A percentile compares a stretch with the other conserved stretches of the same genome.
Evolutionary conservation across 345 rosid species (phyloP).

Genomic region (Brassica cretica): DNA sequence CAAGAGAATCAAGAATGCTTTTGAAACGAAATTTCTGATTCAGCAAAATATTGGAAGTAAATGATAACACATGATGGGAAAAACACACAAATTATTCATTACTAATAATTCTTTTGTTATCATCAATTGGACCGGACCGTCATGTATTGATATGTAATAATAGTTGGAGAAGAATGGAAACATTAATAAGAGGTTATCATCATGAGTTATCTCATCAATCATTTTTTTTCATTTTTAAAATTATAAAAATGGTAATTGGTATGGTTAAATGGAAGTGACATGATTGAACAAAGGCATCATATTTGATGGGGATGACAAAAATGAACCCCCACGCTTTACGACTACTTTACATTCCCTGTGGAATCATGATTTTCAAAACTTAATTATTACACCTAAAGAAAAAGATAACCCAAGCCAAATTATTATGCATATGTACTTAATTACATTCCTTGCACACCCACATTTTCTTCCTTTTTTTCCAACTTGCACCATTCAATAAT

Average conservation of each 20-base stretch:
- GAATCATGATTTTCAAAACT: slow-evolving; percentile 24
- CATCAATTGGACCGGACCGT: not conserved
- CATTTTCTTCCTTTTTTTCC: not conserved
- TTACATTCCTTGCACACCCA: slow-evolving; percentile 19
- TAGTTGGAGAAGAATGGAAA: slow-evolving; percentile 8
- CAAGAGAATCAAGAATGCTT: not conserved
- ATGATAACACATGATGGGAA: not conserved
- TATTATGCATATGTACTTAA: slow-evolving; percentile 33
- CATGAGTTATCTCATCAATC: slow-evolving; percentile 25
- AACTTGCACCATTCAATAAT: slow-evolving; percentile 3
- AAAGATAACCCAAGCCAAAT: slow-evolving; percentile 27
- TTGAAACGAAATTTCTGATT: not conserved
- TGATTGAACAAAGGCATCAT: slow-evolving; percentile 31
- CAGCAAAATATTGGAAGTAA: not conserved
- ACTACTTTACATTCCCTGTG: slow-evolving; percentile 39
- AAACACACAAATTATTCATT: not conserved
- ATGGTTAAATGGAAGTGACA: slow-evolving; percentile 34
- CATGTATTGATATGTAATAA: not conserved
- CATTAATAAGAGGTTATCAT: slow-evolving; percentile 20
- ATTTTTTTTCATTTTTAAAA: not conserved
- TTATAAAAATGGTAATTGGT: slow-evolving; percentile 14
- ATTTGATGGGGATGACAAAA: slow-evolving; percentile 29
- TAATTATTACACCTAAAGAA: slow-evolving; percentile 34
- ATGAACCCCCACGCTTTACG: slow-evolving; percentile 42
- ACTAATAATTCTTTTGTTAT: not conserved